Evolutionary conservation across 73 alveolate species (phyloP), one percentile per base, ranked within the genome.

Genomic region (Paramecium bursaria): DNA sequence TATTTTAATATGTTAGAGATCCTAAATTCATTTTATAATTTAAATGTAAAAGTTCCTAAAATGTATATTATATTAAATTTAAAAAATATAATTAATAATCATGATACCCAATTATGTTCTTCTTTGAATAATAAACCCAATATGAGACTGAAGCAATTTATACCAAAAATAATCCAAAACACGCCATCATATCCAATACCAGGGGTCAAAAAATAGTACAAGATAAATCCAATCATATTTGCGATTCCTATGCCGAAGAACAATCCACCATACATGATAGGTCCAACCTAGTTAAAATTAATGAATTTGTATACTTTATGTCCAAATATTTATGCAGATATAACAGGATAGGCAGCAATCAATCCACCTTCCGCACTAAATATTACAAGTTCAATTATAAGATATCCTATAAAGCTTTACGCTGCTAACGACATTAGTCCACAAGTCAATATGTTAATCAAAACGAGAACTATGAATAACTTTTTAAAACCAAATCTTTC

Each of bases 81-180:
- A n/a, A n/a, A n/a, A n/a, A n/a, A n/a, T n/a, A n/a, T n/a, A n/a
- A n/a, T n/a, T n/a, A n/a, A n/a, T n/a, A n/a, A n/a, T n/a, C n/a
- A n/a, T n/a, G n/a, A n/a, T n/a, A n/a, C n/a, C 82, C 82, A 67
- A 67, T 67, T 57, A 42, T 67, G 55, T 19, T 67, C 82, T 27
- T 67, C 82, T 19, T 67, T 35, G 22, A 67, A 67, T 19, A 67
- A 42, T 39, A 67, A 25, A 31, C 82, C 82, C 4, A 67, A 31
- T 0, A 67, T 67, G 2, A 67, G 44, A 4, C 60, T 35, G 10
- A 67, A 23, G 6, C 60, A 67, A 15, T 44, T 21, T 10, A 42
- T 19, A 39, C 60, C 82, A 67, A 67, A 67, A 6, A 31, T 13
- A 33, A 67, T 67, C 82, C 82, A 67, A 67, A 67, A 67, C 22